Base-by-base conservation (phyloP, 352 stramenopile genomes). In the Phytophthora syringae region DNA sequence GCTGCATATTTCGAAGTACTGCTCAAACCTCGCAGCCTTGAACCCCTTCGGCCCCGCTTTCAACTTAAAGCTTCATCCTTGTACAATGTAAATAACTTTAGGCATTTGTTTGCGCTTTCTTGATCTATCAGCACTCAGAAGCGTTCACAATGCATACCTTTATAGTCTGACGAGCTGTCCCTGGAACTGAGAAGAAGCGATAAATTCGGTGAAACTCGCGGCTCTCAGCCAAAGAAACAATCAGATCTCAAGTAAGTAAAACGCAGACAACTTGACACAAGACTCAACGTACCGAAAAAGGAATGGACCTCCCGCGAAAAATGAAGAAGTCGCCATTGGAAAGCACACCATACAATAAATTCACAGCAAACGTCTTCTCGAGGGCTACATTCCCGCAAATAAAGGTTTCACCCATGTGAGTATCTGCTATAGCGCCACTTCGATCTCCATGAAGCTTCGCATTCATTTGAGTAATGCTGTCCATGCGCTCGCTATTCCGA, bases 321-420 rank as follows among this genome's bases (percentile, higher is more conserved):
- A 96, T 51, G 25, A 79, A 88, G 13, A 96, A 57, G 20, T 93
- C 84, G 2, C 88, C 88, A 48, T 90, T 92, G 12, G 61, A 77
- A 25, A 89, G 81, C 18, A 94, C 54, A 5, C 68, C 75, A 30
- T 87, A 92, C 1, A 91, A 20, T 36, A 96, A 60, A 63, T 93
- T 61, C 16, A 93, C 79, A 4, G 73, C 62, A 64, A 90, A 91
- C 12, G 82, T 89, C 66, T 89, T 86, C 51, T 67, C 58, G 1
- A 92, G 60, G 3, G 71, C 61, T 53, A 74, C 57, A 48, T 93
- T 92, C 2, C 84, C 86, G 24, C 58, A 78, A 24, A 93, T 85
- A 20, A 89, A 76, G 5, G 72, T 68, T 67, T 94, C 84, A n/a
- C 86, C 86, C 0, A 72, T 62, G 22, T 90, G 79, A 0, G 80